Evolutionary conservation across 495 filamentous ascomycete genomes (phyloP).

Genomic region (Penicillium odoratum): DNA sequence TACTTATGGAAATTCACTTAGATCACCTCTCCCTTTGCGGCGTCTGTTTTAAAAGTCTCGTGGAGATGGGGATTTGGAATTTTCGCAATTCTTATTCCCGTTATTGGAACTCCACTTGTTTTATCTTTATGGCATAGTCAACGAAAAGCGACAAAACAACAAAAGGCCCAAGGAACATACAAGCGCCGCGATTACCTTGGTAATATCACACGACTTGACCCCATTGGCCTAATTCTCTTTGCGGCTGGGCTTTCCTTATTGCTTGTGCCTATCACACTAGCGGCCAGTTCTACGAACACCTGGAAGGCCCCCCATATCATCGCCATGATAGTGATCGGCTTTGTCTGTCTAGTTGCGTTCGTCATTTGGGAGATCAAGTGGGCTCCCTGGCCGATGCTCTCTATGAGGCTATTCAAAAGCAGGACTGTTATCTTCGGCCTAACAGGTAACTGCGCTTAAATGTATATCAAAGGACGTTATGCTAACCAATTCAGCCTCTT

Average conservation of each 20-base stretch:
- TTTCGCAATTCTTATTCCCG: background rate
- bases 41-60: background rate
- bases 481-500: background rate
- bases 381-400: background rate
- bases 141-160: background rate
- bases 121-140: background rate
- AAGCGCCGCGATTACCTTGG: background rate
- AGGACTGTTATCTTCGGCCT: background rate
- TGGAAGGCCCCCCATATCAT: background rate
- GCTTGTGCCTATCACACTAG: background rate
- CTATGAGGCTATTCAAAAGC: background rate
- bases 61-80: conserved; percentile 4
- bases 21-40: background rate
- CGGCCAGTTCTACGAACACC: background rate
- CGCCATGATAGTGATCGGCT: background rate
- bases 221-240: background rate
- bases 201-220: background rate
- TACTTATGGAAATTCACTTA: background rate
- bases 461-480: background rate
- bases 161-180: background rate
- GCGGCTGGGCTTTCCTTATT: background rate
- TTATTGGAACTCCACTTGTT: background rate
- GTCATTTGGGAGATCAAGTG: background rate
- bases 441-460: background rate
- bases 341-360: background rate